These are phyloP conservation scores for Aspergillus sp. DNA, from an alignment of 2,329 filamentous ascomycete species.

Conservation along the genomic window DNA sequence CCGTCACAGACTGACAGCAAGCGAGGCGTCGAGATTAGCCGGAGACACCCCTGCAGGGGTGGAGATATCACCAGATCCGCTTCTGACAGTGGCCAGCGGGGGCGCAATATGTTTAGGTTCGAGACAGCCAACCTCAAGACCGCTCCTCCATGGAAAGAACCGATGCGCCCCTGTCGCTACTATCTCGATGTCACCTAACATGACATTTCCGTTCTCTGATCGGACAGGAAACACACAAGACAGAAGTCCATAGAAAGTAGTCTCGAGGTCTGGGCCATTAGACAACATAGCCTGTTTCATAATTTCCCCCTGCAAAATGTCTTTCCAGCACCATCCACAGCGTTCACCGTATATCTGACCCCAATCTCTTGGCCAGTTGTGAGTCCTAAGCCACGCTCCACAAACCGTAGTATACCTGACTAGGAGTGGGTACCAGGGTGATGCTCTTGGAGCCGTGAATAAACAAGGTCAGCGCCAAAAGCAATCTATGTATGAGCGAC, in stretches of 20 bases:
- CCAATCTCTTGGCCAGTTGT: not conserved
- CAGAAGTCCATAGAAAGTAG: no score
- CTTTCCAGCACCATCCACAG: not conserved
- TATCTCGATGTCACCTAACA: not conserved
- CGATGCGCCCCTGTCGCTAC: not conserved
- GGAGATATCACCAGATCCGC: slow-evolving; percentile 2
- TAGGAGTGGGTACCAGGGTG: no score
- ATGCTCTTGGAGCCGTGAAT: not conserved
- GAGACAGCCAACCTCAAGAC: not conserved
- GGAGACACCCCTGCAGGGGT: slow-evolving; percentile 2
- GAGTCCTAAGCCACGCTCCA: slow-evolving; percentile 1
- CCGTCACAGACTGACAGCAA: not conserved
- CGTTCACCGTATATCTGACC: not conserved
- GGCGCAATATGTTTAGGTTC: not conserved
- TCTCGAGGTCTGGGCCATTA: not conserved
- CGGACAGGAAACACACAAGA: not conserved
- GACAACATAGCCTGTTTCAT: not conserved
- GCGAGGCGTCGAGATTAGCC: slow-evolving; percentile 4
- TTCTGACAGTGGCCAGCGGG: not conserved
- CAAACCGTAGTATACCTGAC: not conserved
- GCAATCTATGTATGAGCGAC: not conserved
- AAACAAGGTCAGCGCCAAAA: not conserved
- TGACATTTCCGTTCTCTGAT: not conserved
- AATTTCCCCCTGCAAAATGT: not conserved
- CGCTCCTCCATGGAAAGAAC: not conserved